Percentiles rank a stretch among this genome's conserved stretches.
Evolutionary conservation across 371 early-diverging fungal species (phyloP).

Genomic region (Nematocida sp.): DNA sequence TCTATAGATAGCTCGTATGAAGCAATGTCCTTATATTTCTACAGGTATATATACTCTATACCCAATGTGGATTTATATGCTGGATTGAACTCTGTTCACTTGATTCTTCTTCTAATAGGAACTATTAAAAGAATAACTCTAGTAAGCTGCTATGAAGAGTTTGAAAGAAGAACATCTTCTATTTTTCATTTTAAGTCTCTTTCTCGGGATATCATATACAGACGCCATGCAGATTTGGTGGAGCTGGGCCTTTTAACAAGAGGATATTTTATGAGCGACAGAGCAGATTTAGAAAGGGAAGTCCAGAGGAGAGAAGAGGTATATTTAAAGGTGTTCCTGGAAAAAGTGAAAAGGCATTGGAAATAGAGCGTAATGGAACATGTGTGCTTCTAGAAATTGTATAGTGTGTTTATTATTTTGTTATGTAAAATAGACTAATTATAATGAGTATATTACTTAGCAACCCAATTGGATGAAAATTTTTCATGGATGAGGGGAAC

Average conservation of each 20-base stretch:
- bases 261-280: conserved; percentile 26
- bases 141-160: conserved; percentile 44
- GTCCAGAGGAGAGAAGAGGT: conserved; percentile 18
- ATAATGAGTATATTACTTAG: not conserved
- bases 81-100: conserved; percentile 31
- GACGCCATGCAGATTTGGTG: conserved; percentile 29
- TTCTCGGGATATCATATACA: conserved; percentile 5
- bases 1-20: conserved; percentile 26
- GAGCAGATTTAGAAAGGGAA: conserved; percentile 27
- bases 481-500: conserved; percentile 28
- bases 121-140: conserved; percentile 37
- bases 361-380: no score
- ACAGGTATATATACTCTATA: conserved; percentile 23
- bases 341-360: conserved; percentile 40
- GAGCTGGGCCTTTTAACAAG: conserved; percentile 13
- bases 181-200: conserved; percentile 6
- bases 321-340: conserved; percentile 48
- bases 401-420: not conserved
- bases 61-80: conserved; percentile 7
- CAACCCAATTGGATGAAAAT: not conserved
- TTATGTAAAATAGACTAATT: not conserved
- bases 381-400: not conserved
- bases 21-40: conserved; percentile 13
- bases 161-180: conserved; percentile 19
- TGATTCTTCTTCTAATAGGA: conserved; percentile 30